Base-by-base conservation (phyloP, 257 asterid genomes). In the Datura wrightii region DNA sequence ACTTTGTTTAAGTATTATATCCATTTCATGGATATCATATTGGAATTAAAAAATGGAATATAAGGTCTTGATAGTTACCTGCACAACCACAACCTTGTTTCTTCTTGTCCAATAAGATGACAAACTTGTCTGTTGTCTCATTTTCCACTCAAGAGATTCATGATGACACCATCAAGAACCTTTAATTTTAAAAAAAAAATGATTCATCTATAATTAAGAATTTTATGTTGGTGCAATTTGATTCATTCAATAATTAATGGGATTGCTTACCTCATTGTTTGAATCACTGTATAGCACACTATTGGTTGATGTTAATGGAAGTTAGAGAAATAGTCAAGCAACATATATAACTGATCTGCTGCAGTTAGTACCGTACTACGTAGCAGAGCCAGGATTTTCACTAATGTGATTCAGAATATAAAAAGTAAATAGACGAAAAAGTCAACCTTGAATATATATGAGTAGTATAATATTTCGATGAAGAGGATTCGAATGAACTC, bases 1-100 rank as follows among this genome's bases (percentile, higher is more conserved):
- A 8, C 14, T 81, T 53, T 44, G 18, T 62, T 85, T 65, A 76
- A 85, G 10, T 39, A 76, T 81, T 78, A 72, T 84, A 88, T 90
- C 91, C 60, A 82, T 90, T 69, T 89, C 91, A 85, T 87, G 82
- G 83, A 89, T 86, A 79, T 89, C 85, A 87, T 86, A 87, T 88
- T 90, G 86, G 65, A 85, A 10, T 82, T 84, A 84, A 82, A 67
- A 83, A 9, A 55, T 66, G 36, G 79, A 39, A 16, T 69, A 69
- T 39, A 69, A 11, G 79, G 13, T 46, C 0, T 76, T 42, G 71
- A 76, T 39, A 82, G 85, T 31, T 31, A 41, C 50, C 13, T 24
- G 31, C 44, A 34, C 76, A 66, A 37, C 52, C 79, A 69, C 79
- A 41, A 69, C 34, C 24, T 41, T 69, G 79, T 41, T 69, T 69